Evolutionary conservation across 1,139 yeast species (phyloP).

Genomic region (Kodamaea plutei): DNA sequence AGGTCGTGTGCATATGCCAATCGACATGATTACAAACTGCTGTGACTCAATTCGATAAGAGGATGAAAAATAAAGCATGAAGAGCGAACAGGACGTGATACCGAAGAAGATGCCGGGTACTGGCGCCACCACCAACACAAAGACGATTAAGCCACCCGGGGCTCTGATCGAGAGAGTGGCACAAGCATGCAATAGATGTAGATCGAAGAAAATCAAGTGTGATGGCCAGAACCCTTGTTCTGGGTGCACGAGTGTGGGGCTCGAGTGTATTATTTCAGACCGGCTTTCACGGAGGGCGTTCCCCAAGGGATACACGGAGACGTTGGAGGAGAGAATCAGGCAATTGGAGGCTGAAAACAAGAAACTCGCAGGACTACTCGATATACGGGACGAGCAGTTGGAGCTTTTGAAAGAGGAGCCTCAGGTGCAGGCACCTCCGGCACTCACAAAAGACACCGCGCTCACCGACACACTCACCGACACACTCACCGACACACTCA

Average conservation of each 20-base stretch:
- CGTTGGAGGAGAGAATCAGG: constrained; percentile 43
- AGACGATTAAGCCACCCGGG: constrained; percentile 64
- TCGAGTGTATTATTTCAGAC: constrained; percentile 45
- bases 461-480: not conserved
- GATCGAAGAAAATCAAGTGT: constrained; percentile 75
- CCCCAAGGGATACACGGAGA: constrained; percentile 34
- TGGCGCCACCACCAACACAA: too few relatives aligned
- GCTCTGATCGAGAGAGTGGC: constrained; percentile 57
- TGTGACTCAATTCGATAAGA: too few relatives aligned
- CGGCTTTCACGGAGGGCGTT: constrained; percentile 36
- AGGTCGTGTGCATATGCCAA: too few relatives aligned
- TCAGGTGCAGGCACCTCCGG: not conserved
- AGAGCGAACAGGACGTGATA: too few relatives aligned
- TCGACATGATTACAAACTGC: too few relatives aligned
- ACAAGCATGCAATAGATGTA: constrained; percentile 84
- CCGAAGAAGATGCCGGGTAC: constrained; percentile 7
- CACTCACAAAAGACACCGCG: not conserved
- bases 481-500: too few relatives aligned
- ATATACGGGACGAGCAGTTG: constrained; percentile 59
- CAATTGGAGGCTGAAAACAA: constrained; percentile 44
- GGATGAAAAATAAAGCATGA: too few relatives aligned
- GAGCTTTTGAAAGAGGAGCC: constrained; percentile 14
- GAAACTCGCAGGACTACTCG: constrained; percentile 44
- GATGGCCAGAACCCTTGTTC: constrained; percentile 61
- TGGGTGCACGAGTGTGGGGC: constrained; percentile 39